Conservation (phyloP, 306 rosid species). For the Ochetophila trinervis region DNA sequence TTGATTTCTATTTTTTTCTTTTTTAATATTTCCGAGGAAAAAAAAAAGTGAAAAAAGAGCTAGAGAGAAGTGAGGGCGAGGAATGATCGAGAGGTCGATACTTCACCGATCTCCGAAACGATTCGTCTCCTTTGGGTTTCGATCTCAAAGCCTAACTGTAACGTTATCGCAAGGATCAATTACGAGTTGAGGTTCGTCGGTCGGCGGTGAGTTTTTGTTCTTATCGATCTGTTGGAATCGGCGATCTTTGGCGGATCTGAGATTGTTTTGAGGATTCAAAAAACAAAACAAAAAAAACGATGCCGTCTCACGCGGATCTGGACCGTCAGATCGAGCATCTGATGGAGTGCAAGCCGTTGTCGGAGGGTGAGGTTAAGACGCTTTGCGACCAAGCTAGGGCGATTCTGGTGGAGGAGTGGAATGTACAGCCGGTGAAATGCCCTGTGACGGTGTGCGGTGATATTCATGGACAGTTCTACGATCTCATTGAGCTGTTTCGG, state of each 20-base stretch:
- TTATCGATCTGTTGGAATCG: constrained; percentile 31
- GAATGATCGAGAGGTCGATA: constrained; percentile 47
- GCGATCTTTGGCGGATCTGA: constrained; percentile 48
- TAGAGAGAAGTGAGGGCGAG: constrained; percentile 11
- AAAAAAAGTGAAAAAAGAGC: constrained; percentile 11
- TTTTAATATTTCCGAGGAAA: constrained; percentile 13
- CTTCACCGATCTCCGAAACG: constrained; percentile 39
- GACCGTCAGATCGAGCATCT: constrained; percentile 99
- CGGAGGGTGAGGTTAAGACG: constrained; percentile 87
- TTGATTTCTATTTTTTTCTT: neutral
- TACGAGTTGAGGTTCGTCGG: constrained; percentile 31
- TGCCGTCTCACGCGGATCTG: constrained; percentile 98
- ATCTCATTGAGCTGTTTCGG: constrained; percentile 94
- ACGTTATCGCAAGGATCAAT: constrained; percentile 24
- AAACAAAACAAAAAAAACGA: too few species aligned
- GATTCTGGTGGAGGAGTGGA: constrained; percentile 94
- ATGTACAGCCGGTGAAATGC: constrained; percentile 97
- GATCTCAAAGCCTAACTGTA: constrained; percentile 26
- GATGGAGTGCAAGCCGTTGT: constrained; percentile 92
- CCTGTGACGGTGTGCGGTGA: constrained; percentile 97
- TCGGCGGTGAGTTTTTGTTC: constrained; percentile 16
- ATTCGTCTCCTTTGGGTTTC: constrained; percentile 36
- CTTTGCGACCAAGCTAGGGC: constrained; percentile 95
- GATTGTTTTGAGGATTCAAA: neutral
- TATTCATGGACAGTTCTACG: constrained; percentile 96